A percentile compares a stretch with the other conserved stretches of the same genome.
Conservation (phyloP, 179 eudicot genomes). For the Spinacia oleracea region DNA sequence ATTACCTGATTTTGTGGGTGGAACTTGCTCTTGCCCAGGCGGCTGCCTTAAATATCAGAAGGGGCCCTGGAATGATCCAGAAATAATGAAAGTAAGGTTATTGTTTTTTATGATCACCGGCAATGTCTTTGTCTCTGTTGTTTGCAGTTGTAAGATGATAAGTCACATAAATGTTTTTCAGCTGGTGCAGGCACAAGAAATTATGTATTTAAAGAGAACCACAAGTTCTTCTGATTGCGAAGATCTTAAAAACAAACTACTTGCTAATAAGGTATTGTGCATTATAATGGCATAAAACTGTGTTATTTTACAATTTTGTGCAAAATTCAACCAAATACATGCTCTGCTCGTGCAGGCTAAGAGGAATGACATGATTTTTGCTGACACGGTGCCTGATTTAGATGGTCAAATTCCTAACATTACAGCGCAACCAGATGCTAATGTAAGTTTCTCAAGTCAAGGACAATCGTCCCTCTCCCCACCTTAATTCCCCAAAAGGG, state of each 20-base stretch:
- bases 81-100: constrained; percentile 73
- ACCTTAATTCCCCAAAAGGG: background rate
- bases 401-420: constrained; percentile 29
- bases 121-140: constrained; percentile 1
- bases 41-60: constrained; percentile 88
- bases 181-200: constrained; percentile 68
- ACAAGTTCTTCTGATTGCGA: constrained; percentile 67
- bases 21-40: constrained; percentile 81
- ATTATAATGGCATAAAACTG: background rate
- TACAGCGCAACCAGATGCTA: constrained; percentile 26
- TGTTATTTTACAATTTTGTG: background rate
- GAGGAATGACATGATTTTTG: constrained; percentile 39
- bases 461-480: background rate
- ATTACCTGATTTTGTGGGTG: constrained; percentile 93
- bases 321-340: constrained; percentile 9
- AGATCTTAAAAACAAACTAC: constrained; percentile 56
- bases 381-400: constrained; percentile 36
- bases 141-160: constrained; percentile 5
- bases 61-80: constrained; percentile 97
- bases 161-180: constrained; percentile 27
- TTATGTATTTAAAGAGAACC: constrained; percentile 48
- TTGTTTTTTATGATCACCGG: background rate
- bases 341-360: constrained; percentile 39
- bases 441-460: constrained; percentile 35
- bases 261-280: constrained; percentile 57